These are phyloP conservation scores for Begonia masoniana DNA, from an alignment of 306 rosid species.

Conservation along the genomic window DNA sequence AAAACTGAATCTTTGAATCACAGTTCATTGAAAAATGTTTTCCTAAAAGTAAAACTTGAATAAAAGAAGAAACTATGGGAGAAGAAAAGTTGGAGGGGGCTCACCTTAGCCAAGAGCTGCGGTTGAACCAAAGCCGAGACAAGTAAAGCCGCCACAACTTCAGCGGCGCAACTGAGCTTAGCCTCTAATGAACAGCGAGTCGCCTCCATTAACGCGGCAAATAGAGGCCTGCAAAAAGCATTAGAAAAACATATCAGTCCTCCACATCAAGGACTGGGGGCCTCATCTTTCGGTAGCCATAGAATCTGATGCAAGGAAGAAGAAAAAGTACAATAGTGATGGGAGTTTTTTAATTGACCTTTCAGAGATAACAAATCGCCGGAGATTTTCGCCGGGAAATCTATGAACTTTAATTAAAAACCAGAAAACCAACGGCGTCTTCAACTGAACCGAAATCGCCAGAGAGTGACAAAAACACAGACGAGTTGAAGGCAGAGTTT, in stretches of 20 bases:
- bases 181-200: slow-evolving; percentile 28
- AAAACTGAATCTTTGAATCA: too few species aligned
- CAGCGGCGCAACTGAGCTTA: slow-evolving; percentile 46
- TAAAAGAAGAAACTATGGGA: background rate
- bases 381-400: too few species aligned
- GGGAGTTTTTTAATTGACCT: too few species aligned
- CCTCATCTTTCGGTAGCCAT: slow-evolving; percentile 10
- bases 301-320: slow-evolving; percentile 16
- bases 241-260: slow-evolving; percentile 7
- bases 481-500: too few species aligned
- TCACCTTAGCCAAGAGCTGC: slow-evolving; percentile 48
- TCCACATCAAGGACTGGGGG: too few species aligned
- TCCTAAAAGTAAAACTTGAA: background rate
- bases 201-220: slow-evolving; percentile 46
- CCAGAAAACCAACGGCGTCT: too few species aligned
- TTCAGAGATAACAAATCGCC: too few species aligned
- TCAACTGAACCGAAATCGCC: too few species aligned
- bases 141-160: slow-evolving; percentile 36
- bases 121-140: slow-evolving; percentile 48
- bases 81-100: slow-evolving; percentile 2
- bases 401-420: too few species aligned
- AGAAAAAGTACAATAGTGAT: too few species aligned
- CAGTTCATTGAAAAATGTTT: too few species aligned
- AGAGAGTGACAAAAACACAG: too few species aligned
- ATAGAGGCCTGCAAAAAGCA: slow-evolving; percentile 10